Evolutionary conservation across 163 green algal genomes (phyloP).

Genomic region (Trebouxiophyceae sp.): DNA sequence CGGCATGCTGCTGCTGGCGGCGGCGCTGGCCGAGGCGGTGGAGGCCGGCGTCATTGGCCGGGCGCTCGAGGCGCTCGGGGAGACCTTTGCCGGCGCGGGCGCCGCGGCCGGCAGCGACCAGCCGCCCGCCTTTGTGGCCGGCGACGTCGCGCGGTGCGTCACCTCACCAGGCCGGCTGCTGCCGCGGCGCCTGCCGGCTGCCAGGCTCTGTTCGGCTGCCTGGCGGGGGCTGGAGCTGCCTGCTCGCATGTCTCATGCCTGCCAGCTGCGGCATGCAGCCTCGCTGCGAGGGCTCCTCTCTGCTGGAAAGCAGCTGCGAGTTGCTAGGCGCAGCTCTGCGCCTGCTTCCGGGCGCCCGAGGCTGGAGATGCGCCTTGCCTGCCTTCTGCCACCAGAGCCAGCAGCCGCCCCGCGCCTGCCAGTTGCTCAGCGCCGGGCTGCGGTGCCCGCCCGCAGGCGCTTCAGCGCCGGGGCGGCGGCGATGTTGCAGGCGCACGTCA

Average conservation of each 20-base stretch:
- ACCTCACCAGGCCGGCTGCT: background rate
- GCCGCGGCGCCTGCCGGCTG: too few relatives aligned
- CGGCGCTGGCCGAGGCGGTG: conserved; percentile 52
- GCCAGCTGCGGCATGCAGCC: too few relatives aligned
- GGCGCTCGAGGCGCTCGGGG: conserved; percentile 51
- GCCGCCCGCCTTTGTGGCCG: conserved; percentile 52
- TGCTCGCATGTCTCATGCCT: too few relatives aligned
- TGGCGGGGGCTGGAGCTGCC: too few relatives aligned
- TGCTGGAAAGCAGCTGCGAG: background rate
- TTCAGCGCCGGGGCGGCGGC: background rate
- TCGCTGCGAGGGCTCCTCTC: background rate
- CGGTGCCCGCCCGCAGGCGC: background rate
- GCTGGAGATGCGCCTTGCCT: background rate
- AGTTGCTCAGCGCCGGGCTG: background rate
- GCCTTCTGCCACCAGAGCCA: too few relatives aligned
- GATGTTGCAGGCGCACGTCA: background rate
- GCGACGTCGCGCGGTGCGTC: conserved; percentile 34
- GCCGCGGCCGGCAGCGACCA: conserved; percentile 27
- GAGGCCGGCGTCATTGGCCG: conserved; percentile 45
- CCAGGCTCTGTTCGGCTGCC: background rate
- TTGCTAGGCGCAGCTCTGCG: background rate
- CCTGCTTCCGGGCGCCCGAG: background rate
- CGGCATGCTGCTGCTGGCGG: conserved; percentile 59
- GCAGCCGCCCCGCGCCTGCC: background rate
- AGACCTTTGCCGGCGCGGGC: conserved; percentile 19